Base-by-base conservation (phyloP, 2,329 filamentous ascomycete genomes). In the Fusarium tricinctum region DNA sequence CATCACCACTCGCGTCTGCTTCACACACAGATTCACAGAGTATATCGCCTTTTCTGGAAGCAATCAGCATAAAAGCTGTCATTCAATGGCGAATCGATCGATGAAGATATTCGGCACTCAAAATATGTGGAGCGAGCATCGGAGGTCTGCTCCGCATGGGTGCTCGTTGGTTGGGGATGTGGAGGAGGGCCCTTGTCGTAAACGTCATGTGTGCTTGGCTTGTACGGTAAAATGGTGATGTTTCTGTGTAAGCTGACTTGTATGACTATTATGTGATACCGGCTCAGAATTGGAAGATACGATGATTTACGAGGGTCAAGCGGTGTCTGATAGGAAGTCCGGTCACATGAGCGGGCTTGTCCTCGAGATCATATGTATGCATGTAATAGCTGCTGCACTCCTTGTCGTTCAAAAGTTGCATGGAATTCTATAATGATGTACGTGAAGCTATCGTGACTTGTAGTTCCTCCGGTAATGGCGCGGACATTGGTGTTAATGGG, bases 171-270 rank as follows among this genome's bases (percentile, higher is more conserved):
- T 12, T 51, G 35, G 13, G 20, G 44, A 32, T 54, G 66, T 66
- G 66, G 61, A 63, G 66, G 66, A 54, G 2, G 12, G 20, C 23
- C 44, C 51, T 66, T 22, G 61, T 51, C 15, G 23, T 43, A 8
- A 63, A 66, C 66, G 66, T 69, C 66, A 69, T 69, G 13, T 52
- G 23, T 9, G 19, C 59, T 64, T 64, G 59, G 59, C 59, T 64
- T 3, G 15, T 6, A 58, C 39, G 26, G 26, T 54, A 5, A 38
- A 39, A 17, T 14, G 17, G 22, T 13, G 39, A 58, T 33, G 19
- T 28, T 45, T 30, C 8, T 7, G 15, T 46, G 33, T 38, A 38
- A 28, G 30, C n/a, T 44, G 38, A 48, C 42, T 58, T 49, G 48
- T 20, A 26, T 40, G 28, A 48, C 26, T 10, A 32, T 48, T 10